Conservation (phyloP, 2,329 filamentous ascomycete species). For the Alternaria panax region DNA sequence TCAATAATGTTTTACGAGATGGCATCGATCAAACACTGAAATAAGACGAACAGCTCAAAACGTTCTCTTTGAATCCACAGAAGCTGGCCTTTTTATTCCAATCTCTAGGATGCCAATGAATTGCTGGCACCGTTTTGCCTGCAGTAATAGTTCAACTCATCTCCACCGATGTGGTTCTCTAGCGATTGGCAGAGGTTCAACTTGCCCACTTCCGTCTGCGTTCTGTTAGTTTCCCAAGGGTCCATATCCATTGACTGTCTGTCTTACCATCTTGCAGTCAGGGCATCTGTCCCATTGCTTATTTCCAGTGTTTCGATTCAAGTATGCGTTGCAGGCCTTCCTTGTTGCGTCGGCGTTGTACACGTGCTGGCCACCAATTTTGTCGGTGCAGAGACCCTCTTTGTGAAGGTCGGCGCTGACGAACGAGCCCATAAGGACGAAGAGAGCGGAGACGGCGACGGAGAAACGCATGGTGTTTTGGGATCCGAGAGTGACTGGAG, state of each 20-base stretch:
- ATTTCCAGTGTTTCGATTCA: conserved; percentile 34
- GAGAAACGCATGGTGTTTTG: conserved; percentile 28
- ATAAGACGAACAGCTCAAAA: neutral
- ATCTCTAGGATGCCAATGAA: conserved; percentile 15
- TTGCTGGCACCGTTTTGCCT: conserved; percentile 26
- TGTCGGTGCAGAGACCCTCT: conserved; percentile 30
- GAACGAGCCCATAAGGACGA: conserved; percentile 22
- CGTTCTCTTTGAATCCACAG: neutral
- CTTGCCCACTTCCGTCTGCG: conserved; percentile 26
- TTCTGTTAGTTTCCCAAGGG: neutral
- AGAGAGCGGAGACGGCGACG: conserved; percentile 17
- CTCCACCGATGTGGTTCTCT: conserved; percentile 37
- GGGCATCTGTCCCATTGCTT: conserved; percentile 39
- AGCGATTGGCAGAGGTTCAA: conserved; percentile 32
- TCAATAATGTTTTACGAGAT: neutral
- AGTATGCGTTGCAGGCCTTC: conserved; percentile 30
- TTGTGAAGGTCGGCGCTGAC: conserved; percentile 31
- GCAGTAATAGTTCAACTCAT: conserved; percentile 41
- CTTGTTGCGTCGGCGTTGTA: conserved; percentile 36
- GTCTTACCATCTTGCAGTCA: conserved; percentile 36
- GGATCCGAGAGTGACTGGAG: neutral
- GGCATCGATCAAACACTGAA: neutral
- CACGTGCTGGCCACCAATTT: conserved; percentile 23
- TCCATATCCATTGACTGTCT: neutral
- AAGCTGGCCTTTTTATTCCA: neutral